Evolutionary conservation across 2,329 filamentous ascomycete species (phyloP), one percentile per base, ranked within the genome.

Genomic region (Fusarium papillatum): DNA sequence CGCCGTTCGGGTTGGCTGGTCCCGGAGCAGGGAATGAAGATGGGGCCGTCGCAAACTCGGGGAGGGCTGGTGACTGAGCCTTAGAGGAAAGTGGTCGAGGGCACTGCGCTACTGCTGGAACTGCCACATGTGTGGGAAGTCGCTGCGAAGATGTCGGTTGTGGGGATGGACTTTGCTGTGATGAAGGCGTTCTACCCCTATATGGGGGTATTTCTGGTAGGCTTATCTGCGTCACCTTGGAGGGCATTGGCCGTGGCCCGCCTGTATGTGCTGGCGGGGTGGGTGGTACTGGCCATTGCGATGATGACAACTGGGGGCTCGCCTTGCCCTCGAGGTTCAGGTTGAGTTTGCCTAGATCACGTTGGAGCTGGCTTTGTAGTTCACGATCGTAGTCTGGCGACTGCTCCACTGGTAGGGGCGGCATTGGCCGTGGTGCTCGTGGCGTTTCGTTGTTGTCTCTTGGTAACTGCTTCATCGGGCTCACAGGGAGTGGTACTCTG

Each of bases 291-390:
- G 74, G 53, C 69, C 72, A 75, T 4, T 78, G 75, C 16, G 48
- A 39, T 16, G 72, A 67, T 17, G 76, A 69, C 13, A 62, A 48
- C 19, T 72, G 73, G 7, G 77, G 71, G 10, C 67, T 71, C 14
- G 69, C 55, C 26, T 66, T 70, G 26, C 50, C 68, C n/a, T 77
- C 71, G 3, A 83, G 71, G 50, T 80, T 80, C 55, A 93, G 82
- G 66, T 89, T 90, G 75, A 93, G 83, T 75, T 87, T 86, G 36
- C 86, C 86, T 85, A 93, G 90, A 73, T 93, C 92, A 69, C 88
- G 88, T 75, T 91, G 90, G n/a, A 94, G 82, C 80, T 93, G 90
- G 46, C 90, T 88, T 71, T 92, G 91, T 50, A 93, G 81, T 50
- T 89, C 88, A 57, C 87, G 86, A 76, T 93, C 91, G 76, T 92